Evolutionary conservation across 2,329 filamentous ascomycete species (phyloP).

Genomic region (Cucurbitaria berberidis): DNA sequence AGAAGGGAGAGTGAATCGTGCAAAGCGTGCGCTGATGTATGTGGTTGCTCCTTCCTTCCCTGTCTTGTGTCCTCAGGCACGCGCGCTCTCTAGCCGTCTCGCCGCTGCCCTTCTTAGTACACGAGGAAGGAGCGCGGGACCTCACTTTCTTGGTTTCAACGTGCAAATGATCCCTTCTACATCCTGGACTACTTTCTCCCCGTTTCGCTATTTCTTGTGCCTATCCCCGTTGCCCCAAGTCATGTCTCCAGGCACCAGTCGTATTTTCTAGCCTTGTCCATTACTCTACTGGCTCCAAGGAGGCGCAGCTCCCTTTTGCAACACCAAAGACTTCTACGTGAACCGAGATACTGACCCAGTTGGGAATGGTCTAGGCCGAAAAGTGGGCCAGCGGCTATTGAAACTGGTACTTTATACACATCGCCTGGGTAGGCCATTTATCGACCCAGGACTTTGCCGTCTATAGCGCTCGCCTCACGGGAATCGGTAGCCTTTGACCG

Average conservation of each 20-base stretch:
- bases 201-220: conserved; percentile 2
- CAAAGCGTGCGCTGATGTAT: conserved; percentile 42
- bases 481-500: background rate
- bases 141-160: background rate
- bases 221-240: conserved; percentile 5
- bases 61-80: conserved; percentile 25
- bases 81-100: conserved; percentile 16
- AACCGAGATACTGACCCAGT: conserved; percentile 23
- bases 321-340: conserved; percentile 9
- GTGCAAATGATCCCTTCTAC: conserved; percentile 5
- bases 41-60: conserved; percentile 35
- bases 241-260: conserved; percentile 31
- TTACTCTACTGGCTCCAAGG: conserved; percentile 12
- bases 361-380: conserved; percentile 28
- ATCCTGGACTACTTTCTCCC: conserved; percentile 2
- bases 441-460: conserved; percentile 7
- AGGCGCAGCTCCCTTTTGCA: conserved; percentile 31
- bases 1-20: conserved; percentile 20
- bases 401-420: conserved; percentile 19
- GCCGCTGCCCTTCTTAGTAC: conserved; percentile 12
- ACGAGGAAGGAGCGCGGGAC: conserved; percentile 12
- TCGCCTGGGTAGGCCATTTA: conserved; percentile 25
- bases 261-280: conserved; percentile 32
- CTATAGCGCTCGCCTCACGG: conserved; percentile 7
- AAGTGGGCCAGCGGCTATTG: conserved; percentile 24